Evolutionary conservation across 1,284 basidiomycete genomes (phyloP), one percentile per base, ranked within the genome.

Genomic region (Cronartium quercuum): DNA sequence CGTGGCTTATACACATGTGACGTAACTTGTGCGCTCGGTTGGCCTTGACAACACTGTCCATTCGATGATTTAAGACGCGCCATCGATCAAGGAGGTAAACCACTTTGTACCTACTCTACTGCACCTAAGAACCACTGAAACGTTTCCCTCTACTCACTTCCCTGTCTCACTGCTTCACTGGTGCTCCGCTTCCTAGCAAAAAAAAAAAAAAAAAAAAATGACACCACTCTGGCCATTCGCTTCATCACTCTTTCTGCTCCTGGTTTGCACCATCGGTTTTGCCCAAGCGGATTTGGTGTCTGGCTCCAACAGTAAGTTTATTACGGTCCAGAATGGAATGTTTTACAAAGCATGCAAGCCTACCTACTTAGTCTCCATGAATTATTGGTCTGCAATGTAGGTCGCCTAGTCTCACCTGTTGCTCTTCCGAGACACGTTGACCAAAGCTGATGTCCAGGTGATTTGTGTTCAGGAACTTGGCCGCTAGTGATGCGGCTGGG

Each of bases 381-480:
- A 74, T 37, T 74, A 74, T 40, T 74, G 71, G 71, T 3, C 47
- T 35, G 71, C 42, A 29, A 74, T 74, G 71, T 74, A 41, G 37
- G 47, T 29, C 6, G 24, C 3, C 12, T 6, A 18, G 18, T 37
- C 34, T 41, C 40, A 51, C 47, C 13, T 15, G 21, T 51, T 21
- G 1, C 13, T 51, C 21, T 51, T 21, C 21, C 47, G 13, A 21
- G 15, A 15, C 47, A 15, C 51, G 13, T 18, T 29, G 2, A 21
- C n/a, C 6, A 6, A 15, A 10, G 34, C 63, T 65, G 63, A 44
- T 35, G 9, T 40, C n/a, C 0, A 38, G 7, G 24, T 37, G 6
- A 55, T 34, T 67, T 40, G 15, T 3, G 9, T 76, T 69, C 60
- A 79, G 78, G 78, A 79, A 79, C 69, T 76, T 79, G 38, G 78